phyloP scores from a whole-genome alignment of 768 basidiomycete genomes.

The Phaeotremella skinneri region DNA sequence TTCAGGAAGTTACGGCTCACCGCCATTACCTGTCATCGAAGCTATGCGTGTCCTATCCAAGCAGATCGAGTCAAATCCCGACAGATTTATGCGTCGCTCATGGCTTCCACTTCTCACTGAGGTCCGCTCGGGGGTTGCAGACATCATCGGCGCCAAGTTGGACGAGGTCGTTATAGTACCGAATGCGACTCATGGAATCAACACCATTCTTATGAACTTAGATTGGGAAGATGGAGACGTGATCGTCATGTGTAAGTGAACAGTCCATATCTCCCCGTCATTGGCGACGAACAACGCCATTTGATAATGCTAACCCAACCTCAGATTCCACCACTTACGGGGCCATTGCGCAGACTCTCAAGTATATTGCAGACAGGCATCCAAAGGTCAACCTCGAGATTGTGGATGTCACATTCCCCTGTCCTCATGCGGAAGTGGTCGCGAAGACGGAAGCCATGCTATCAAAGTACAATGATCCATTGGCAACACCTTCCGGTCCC shows the following conservation, averaged over 20 bases:
- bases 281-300: neutral
- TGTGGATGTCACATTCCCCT: slow-evolving; percentile 62
- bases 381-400: slow-evolving; percentile 59
- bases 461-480: slow-evolving; percentile 23
- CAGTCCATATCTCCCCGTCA: slow-evolving; percentile 3
- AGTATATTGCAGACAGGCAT: slow-evolving; percentile 59
- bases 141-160: slow-evolving; percentile 44
- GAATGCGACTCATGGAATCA: slow-evolving; percentile 66
- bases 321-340: slow-evolving; percentile 62
- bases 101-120: slow-evolving; percentile 42
- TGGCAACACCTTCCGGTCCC: slow-evolving; percentile 49
- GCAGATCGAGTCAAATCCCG: slow-evolving; percentile 49
- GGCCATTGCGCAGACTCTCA: slow-evolving; percentile 58
- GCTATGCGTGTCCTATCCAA: slow-evolving; percentile 39
- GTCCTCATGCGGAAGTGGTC: slow-evolving; percentile 61
- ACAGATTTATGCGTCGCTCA: slow-evolving; percentile 48
- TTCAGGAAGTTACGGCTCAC: slow-evolving; percentile 51
- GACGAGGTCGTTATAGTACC: slow-evolving; percentile 53
- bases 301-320: neutral
- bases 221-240: slow-evolving; percentile 67
- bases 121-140: slow-evolving; percentile 41
- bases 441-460: slow-evolving; percentile 35
- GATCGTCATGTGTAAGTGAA: slow-evolving; percentile 59
- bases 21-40: slow-evolving; percentile 46
- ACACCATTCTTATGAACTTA: slow-evolving; percentile 67